phyloP scores from a whole-genome alignment of 2,329 filamentous ascomycete genomes.

The Aureobasidium zeae region DNA sequence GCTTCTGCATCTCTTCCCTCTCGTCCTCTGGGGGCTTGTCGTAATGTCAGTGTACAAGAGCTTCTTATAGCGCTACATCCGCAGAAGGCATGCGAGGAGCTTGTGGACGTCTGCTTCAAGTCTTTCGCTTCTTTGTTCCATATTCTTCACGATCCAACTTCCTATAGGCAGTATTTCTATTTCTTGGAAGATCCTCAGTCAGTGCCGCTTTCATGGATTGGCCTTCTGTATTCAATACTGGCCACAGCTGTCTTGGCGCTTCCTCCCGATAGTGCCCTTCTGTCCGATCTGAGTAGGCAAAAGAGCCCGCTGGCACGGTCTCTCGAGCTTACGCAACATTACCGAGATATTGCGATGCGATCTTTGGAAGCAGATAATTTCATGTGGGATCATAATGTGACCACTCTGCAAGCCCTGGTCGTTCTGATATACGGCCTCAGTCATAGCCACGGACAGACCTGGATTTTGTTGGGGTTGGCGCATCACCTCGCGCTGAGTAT shows the following conservation, averaged over 20 bases:
- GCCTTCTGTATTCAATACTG: constrained; percentile 33
- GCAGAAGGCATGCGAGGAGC: too few species aligned
- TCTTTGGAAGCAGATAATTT: constrained; percentile 34
- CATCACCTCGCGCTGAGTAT: constrained; percentile 35
- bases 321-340: constrained; percentile 30
- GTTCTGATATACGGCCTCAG: constrained; percentile 33
- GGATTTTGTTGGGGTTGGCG: constrained; percentile 33
- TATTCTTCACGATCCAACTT: constrained; percentile 35
- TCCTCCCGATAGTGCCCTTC: not conserved
- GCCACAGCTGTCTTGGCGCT: constrained; percentile 28
- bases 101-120: constrained; percentile 30
- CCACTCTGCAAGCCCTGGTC: constrained; percentile 33
- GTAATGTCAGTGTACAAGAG: too few species aligned
- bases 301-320: constrained; percentile 31
- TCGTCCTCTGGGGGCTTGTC: too few species aligned
- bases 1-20: too few species aligned
- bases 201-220: constrained; percentile 32
- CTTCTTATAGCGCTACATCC: too few species aligned
- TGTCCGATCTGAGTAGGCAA: constrained; percentile 30
- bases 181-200: constrained; percentile 31
- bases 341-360: constrained; percentile 31
- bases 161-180: constrained; percentile 31
- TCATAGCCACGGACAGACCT: constrained; percentile 30
- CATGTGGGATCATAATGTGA: constrained; percentile 32
- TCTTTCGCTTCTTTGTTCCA: constrained; percentile 28